Base-by-base conservation (phyloP, 1,284 basidiomycete species). In the Cryptococcus jaspeensis region DNA sequence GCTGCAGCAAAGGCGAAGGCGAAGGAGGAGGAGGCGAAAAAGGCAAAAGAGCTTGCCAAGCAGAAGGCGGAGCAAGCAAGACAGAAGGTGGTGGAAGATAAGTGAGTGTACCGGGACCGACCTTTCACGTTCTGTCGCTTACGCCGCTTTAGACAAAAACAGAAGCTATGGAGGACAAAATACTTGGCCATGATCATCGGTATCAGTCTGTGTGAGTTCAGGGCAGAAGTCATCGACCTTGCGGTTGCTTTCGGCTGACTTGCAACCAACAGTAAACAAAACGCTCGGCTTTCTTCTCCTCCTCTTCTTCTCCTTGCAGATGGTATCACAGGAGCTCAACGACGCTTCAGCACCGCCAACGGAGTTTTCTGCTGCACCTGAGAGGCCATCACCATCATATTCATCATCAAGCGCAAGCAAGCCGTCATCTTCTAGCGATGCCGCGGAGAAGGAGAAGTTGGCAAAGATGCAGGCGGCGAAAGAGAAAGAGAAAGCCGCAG, bases 291-390 rank as follows among this genome's bases (percentile, higher is more conserved):
- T 73, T 55, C 46, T 67, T 0, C 57, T 71, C 0, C 57, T 71
- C 2, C 63, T 73, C 1, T 55, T 68, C 49, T 73, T 70, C 52
- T 65, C 64, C 2, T 47, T 73, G 1, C 69, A 71, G 44, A 58
- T 73, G 37, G 59, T 73, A 6, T 65, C 66, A 5, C 67, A 73
- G 53, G 67, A 71, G 41, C 52, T 73, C 22, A 72, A 71, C 46
- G 52, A 56, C 3, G 25, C 53, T 40, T 22, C 36, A 25, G 12
- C 59, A 25, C 15, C 36, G 5, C 42, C 56, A 16, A 47, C 50
- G 5, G 22, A 45, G 13, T 50, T 54, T 1, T 48, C 60, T n/a
- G 42, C 60, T 12, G 39, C 18, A 32, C 55, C 7, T 39, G 13
- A 15, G 3, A 18, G 25, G 13, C 23, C 56, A 18, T 52, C 59